Percentiles rank a stretch among this genome's conserved stretches.
Evolutionary conservation across 345 rosid genomes (phyloP).

Genomic region (Angophora floribunda): DNA sequence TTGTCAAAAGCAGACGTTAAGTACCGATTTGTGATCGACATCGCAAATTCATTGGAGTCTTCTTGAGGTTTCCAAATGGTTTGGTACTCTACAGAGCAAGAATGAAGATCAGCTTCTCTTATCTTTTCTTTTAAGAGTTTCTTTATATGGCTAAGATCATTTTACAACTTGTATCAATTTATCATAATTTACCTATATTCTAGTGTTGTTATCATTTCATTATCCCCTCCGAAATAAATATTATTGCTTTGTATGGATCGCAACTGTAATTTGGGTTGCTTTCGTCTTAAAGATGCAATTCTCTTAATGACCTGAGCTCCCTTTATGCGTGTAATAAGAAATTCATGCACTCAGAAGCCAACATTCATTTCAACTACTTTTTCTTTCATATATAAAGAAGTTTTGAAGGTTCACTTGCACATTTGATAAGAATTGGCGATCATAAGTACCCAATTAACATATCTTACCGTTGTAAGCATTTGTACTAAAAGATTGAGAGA

Average conservation of each 20-base stretch:
- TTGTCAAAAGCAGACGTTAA: constrained; percentile 4
- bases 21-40: constrained; percentile 18
- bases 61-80: background rate
- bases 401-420: background rate
- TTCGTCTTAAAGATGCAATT: background rate
- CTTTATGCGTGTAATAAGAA: background rate
- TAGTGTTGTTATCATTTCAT: background rate
- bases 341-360: background rate
- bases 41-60: constrained; percentile 6
- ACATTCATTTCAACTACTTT: background rate
- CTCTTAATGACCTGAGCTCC: background rate
- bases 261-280: background rate
- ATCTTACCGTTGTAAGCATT: background rate
- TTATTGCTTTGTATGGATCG: background rate
- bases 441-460: background rate
- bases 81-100: background rate
- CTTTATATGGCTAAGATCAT: background rate
- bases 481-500: background rate
- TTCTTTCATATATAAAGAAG: background rate
- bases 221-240: background rate
- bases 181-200: background rate
- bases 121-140: background rate
- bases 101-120: background rate
- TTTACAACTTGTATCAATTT: background rate
- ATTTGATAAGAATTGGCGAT: background rate